A percentile compares a stretch with the other conserved stretches of the same genome.
These are phyloP conservation scores for Ceratobasidium sp. DNA, from an alignment of 1,284 basidiomycete species.

Conservation along the genomic window DNA sequence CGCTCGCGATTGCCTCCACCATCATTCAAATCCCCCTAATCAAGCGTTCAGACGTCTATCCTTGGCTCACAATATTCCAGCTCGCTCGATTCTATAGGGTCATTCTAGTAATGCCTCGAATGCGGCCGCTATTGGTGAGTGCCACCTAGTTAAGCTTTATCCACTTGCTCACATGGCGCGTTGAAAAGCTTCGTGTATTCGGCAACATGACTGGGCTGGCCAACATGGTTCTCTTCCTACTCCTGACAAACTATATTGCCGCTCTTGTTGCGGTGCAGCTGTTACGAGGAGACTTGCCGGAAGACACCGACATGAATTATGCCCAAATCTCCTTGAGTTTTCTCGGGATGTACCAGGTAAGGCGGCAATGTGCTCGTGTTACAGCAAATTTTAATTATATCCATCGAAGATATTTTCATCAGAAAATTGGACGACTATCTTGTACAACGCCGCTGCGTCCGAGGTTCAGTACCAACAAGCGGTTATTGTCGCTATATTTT, in stretches of 20 bases:
- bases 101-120: slow-evolving; percentile 85
- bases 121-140: slow-evolving; percentile 77
- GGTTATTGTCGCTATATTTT: slow-evolving; percentile 75
- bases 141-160: slow-evolving; percentile 43
- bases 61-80: slow-evolving; percentile 93
- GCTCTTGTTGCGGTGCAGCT: slow-evolving; percentile 81
- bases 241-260: slow-evolving; percentile 87
- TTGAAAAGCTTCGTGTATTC: slow-evolving; percentile 78
- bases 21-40: slow-evolving; percentile 89
- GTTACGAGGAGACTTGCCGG: slow-evolving; percentile 78
- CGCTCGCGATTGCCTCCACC: slow-evolving; percentile 79
- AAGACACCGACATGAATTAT: slow-evolving; percentile 72
- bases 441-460: slow-evolving; percentile 74
- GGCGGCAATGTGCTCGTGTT: slow-evolving; percentile 28
- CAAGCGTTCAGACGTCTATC: slow-evolving; percentile 68
- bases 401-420: slow-evolving; percentile 78
- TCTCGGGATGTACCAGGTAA: slow-evolving; percentile 77
- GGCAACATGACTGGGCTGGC: slow-evolving; percentile 90
- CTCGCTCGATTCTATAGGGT: slow-evolving; percentile 92
- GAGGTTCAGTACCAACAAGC: slow-evolving; percentile 75
- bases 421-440: slow-evolving; percentile 89
- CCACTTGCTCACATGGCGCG: not conserved
- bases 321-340: slow-evolving; percentile 90
- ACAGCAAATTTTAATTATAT: slow-evolving; percentile 20
- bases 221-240: slow-evolving; percentile 93